A percentile compares a stretch with the other conserved stretches of the same genome.
These are phyloP conservation scores for Trichoderma sp. DNA, from an alignment of 2,329 filamentous ascomycete genomes.

Conservation along the genomic window DNA sequence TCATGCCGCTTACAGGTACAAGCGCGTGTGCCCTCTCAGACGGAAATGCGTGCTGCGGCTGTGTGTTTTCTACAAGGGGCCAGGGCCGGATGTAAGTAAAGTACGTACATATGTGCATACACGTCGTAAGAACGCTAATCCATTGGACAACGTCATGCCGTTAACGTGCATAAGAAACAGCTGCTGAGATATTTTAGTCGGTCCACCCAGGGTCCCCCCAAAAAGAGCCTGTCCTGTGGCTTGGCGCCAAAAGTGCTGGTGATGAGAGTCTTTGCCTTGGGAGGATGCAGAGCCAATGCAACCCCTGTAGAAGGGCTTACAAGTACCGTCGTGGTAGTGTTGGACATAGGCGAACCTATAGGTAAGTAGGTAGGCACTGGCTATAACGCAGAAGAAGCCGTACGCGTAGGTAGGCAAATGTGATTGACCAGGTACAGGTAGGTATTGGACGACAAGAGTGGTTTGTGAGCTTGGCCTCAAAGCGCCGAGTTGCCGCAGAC, in stretches of 20 bases:
- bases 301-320: background rate
- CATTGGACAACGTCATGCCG: constrained; percentile 21
- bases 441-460: background rate
- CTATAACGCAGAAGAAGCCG: background rate
- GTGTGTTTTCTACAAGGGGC: background rate
- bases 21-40: background rate
- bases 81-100: background rate
- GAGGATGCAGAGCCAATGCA: background rate
- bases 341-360: background rate
- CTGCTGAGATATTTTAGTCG: constrained; percentile 6
- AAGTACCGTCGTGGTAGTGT: too few relatives aligned
- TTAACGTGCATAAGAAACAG: constrained; percentile 1
- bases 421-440: background rate
- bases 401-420: background rate
- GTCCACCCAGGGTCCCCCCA: background rate
- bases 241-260: constrained; percentile 12
- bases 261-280: background rate
- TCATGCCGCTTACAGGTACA: constrained; percentile 13
- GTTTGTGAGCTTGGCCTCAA: background rate
- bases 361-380: background rate
- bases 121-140: background rate
- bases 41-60: constrained; percentile 3
- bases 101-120: constrained; percentile 5
- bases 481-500: background rate
- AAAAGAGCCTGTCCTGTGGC: background rate